A percentile compares a stretch with the other conserved stretches of the same genome.
Evolutionary conservation across 1,139 yeast species (phyloP).

Genomic region (Protomyces arabidopsidicola): DNA sequence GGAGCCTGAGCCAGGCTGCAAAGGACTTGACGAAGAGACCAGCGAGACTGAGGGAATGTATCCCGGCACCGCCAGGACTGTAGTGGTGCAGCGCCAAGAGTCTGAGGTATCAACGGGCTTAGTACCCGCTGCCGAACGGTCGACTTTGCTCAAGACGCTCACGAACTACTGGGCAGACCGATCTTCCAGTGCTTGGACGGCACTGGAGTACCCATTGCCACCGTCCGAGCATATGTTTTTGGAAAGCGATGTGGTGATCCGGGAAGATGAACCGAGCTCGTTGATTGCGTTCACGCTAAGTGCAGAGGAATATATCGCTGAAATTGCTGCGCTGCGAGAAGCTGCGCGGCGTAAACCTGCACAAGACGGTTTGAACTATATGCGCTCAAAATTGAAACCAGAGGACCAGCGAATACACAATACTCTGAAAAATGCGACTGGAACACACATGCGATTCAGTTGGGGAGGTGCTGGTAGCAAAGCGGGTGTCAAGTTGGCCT

Average conservation of each 20-base stretch:
- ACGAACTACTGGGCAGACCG: constrained; percentile 97
- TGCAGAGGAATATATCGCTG: constrained; percentile 71
- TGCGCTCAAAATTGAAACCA: neutral
- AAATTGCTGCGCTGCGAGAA: constrained; percentile 48
- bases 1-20: neutral
- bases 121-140: constrained; percentile 51
- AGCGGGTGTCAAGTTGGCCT: constrained; percentile 64
- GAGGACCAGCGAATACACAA: constrained; percentile 47
- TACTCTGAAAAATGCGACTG: constrained; percentile 72
- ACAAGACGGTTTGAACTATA: neutral
- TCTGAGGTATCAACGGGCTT: constrained; percentile 1
- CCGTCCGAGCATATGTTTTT: constrained; percentile 86
- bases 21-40: neutral
- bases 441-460: constrained; percentile 82
- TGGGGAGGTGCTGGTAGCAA: constrained; percentile 49
- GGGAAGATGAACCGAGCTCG: constrained; percentile 97
- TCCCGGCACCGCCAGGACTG: neutral
- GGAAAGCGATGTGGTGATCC: constrained; percentile 85
- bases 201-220: constrained; percentile 72
- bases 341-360: constrained; percentile 33
- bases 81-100: neutral
- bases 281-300: constrained; percentile 87
- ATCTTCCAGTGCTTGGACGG: constrained; percentile 93
- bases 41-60: neutral
- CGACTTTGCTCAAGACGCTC: constrained; percentile 73